These are phyloP conservation scores for Aaosphaeria pasadenensis DNA, from an alignment of 2,329 filamentous ascomycete species.

Conservation along the genomic window DNA sequence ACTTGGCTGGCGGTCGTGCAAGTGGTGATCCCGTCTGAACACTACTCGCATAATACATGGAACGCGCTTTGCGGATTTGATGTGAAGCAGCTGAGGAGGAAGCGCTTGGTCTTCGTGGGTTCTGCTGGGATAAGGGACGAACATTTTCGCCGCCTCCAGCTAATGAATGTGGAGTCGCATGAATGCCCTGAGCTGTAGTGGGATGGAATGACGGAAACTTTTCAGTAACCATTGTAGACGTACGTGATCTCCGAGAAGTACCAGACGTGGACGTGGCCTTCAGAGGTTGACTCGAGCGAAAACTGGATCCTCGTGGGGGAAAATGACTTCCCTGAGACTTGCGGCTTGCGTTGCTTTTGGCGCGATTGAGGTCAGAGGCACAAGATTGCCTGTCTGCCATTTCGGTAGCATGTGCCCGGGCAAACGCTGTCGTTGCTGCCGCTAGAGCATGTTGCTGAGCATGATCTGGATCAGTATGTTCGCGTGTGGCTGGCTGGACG, in stretches of 20 bases:
- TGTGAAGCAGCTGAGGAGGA: conserved; percentile 28
- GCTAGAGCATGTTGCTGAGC: conserved; percentile 35
- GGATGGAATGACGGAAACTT: conserved; percentile 19
- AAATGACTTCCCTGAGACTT: conserved; percentile 38
- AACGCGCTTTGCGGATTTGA: conserved; percentile 36
- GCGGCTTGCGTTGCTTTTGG: conserved; percentile 34
- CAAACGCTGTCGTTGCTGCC: conserved; percentile 37
- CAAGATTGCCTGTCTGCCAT: conserved; percentile 8
- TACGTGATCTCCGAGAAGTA: conserved; percentile 9
- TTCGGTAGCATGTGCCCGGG: conserved; percentile 26
- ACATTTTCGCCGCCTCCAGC: conserved; percentile 19
- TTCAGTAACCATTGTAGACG: conserved; percentile 11
- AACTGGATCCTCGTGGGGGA: conserved; percentile 28
- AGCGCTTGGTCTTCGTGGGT: conserved; percentile 16
- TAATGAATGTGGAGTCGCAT: conserved; percentile 18
- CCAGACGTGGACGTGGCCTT: conserved; percentile 8
- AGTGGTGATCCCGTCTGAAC: conserved; percentile 36
- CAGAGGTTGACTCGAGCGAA: conserved; percentile 19
- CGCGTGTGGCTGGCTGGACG: conserved; percentile 10
- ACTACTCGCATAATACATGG: conserved; percentile 39
- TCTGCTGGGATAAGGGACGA: conserved; percentile 24
- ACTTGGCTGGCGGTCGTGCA: conserved; percentile 29
- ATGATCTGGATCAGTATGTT: conserved; percentile 22
- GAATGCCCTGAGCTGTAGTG: conserved; percentile 9
- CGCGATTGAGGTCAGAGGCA: conserved; percentile 16